Conservation (phyloP, 306 rosid genomes). For the Cyamopsis tetragonoloba region DNA sequence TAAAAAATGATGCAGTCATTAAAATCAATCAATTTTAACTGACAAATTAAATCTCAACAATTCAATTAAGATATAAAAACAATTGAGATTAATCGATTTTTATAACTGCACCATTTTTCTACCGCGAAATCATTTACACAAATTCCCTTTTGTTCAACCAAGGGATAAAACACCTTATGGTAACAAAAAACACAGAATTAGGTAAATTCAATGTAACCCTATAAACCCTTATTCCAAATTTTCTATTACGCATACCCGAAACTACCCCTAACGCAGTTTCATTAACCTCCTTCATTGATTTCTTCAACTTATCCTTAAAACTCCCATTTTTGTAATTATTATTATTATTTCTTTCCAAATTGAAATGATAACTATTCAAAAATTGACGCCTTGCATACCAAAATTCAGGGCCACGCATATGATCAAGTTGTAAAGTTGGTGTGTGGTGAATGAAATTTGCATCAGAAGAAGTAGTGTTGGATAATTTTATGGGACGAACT, state of each 20-base stretch:
- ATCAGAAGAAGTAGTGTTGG: background rate
- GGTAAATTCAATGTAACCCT: conserved; percentile 36
- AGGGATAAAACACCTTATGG: conserved; percentile 38
- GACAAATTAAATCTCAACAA: no score
- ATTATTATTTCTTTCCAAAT: conserved; percentile 16
- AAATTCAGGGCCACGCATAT: conserved; percentile 34
- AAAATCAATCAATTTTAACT: no score
- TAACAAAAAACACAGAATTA: conserved; percentile 26
- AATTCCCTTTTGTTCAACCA: conserved; percentile 26
- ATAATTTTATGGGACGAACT: conserved; percentile 28
- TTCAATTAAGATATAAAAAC: no score
- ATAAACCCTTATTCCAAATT: conserved; percentile 30
- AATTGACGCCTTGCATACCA: conserved; percentile 46
- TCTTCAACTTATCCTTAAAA: conserved; percentile 37
- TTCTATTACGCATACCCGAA: conserved; percentile 28
- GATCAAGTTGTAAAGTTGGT: conserved; percentile 8
- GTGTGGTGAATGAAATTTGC: background rate
- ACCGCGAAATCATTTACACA: no score
- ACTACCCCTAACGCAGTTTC: conserved; percentile 22
- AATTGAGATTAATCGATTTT: no score
- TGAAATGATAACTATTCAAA: conserved; percentile 47
- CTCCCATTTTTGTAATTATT: conserved; percentile 12
- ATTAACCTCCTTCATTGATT: conserved; percentile 36
- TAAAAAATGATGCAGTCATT: no score
- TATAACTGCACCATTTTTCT: no score